Conservation (phyloP, 305 asterid genomes). For the Petunia hybrid region DNA sequence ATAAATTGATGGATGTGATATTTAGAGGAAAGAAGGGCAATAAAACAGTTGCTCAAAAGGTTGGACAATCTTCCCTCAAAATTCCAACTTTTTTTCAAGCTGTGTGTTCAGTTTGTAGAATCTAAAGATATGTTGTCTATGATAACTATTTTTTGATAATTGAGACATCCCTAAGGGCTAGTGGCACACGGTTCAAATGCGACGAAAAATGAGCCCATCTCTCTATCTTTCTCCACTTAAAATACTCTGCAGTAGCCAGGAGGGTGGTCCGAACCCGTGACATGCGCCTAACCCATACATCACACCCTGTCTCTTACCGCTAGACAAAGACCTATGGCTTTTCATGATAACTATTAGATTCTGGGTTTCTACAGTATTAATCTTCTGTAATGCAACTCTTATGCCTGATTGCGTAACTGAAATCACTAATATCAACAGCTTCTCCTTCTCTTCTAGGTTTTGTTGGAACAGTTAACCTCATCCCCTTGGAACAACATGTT, state of each 20-base stretch:
- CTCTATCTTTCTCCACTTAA: background rate
- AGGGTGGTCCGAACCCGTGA: too few relatives aligned
- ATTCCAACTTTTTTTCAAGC: background rate
- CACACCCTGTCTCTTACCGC: too few relatives aligned
- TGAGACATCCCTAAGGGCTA: too few relatives aligned
- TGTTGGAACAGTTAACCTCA: conserved; percentile 46
- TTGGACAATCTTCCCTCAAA: background rate
- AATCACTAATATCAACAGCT: background rate
- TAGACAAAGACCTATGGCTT: background rate
- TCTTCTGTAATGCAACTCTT: background rate
- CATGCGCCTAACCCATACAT: too few relatives aligned
- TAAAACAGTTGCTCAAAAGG: conserved; percentile 46
- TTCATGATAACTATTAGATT: background rate
- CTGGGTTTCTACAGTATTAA: background rate
- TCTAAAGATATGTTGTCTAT: background rate
- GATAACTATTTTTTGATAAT: background rate
- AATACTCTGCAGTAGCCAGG: too few relatives aligned
- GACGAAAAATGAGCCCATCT: too few relatives aligned
- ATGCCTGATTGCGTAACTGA: background rate
- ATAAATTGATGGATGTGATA: conserved; percentile 45
- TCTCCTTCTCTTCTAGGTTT: conserved; percentile 34
- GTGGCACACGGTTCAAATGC: too few relatives aligned
- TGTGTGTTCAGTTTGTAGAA: background rate
- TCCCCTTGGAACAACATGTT: conserved; percentile 51
- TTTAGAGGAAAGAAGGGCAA: conserved; percentile 44